phyloP scores from a whole-genome alignment of 495 filamentous ascomycete genomes.

The Neohortaea acidophila region DNA sequence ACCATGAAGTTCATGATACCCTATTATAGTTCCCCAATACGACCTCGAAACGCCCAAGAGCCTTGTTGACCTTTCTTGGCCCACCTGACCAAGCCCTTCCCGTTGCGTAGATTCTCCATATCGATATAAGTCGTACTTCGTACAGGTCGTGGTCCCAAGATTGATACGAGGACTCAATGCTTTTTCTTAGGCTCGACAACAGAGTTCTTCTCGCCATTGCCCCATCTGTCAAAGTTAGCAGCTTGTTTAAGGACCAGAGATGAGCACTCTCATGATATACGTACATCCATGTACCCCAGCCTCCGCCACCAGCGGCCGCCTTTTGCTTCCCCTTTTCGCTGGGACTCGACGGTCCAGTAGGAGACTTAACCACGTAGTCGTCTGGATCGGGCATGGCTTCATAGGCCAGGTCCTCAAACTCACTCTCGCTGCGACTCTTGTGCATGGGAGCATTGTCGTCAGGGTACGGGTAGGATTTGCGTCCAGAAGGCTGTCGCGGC shows the following conservation, averaged over 20 bases:
- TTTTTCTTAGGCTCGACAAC: conserved; percentile 7
- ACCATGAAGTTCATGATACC: not conserved
- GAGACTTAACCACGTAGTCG: conserved; percentile 11
- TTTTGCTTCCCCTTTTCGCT: conserved; percentile 2
- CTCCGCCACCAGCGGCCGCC: not conserved
- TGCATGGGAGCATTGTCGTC: conserved; percentile 8
- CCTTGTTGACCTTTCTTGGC: too few species aligned
- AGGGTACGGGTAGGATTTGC: conserved; percentile 14
- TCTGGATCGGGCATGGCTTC: conserved; percentile 20
- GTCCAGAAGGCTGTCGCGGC: conserved; percentile 6
- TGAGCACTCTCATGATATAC: too few species aligned
- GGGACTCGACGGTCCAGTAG: not conserved
- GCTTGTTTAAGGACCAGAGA: too few species aligned
- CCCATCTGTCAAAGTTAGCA: too few species aligned
- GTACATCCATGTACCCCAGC: conserved; percentile 16
- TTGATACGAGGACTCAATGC: not conserved
- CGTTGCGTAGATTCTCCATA: too few species aligned
- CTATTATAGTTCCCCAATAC: too few species aligned
- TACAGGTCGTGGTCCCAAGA: too few species aligned
- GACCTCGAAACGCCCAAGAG: not conserved
- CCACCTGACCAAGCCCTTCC: too few species aligned
- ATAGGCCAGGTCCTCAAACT: conserved; percentile 18
- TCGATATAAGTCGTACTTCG: too few species aligned
- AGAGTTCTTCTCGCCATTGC: conserved; percentile 15
- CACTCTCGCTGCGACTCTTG: conserved; percentile 15